Evolutionary conservation across 768 basidiomycete genomes (phyloP), one percentile per base, ranked within the genome.

Genomic region (Termitomyces sp.): DNA sequence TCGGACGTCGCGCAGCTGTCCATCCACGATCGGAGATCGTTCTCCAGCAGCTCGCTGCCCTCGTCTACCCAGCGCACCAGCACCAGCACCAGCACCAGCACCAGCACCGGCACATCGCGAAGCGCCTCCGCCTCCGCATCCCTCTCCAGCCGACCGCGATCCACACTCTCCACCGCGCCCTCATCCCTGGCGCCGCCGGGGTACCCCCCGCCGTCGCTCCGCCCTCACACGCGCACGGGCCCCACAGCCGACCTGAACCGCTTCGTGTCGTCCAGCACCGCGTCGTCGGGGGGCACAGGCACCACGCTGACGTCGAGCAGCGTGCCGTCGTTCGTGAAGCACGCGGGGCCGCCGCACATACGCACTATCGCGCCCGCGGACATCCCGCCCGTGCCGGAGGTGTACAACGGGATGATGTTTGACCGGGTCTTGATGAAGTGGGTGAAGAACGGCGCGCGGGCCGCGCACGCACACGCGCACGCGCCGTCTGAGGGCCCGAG

Each of bases 241-340:
- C n/a, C 82, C 14, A 10, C 49, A 61, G 86, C 86, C 18, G 93
- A 94, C 67, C 77, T 94, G 46, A 91, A 89, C 65, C 88, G 94
- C 26, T 92, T 92, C 66, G 91, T 95, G 9, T 95, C 94, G 6
- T 88, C 92, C 14, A 92, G 92, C 65, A 94, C 94, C 9, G 80
- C 84, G 33, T 83, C 84, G n/a, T n/a, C 13, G 91, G 90, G 4
- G n/a, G n/a, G n/a, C n/a, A n/a, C n/a, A n/a, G n/a, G n/a, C n/a
- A 89, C 88, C 13, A 89, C 87, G 18, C 69, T 88, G 51, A 89
- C 87, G 12, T 75, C 81, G 4, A 84, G 84, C 42, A 90, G 88
- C 63, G 85, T 85, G 0, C 85, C 84, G 0, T 94, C 93, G 4
- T 94, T 90, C 67, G 84, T 89, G 42, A 96, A 96, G 72, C 90